A percentile compares a stretch with the other conserved stretches of the same genome.
phyloP scores from a whole-genome alignment of 140 eudicot genomes.

The Bidens hawaiensis region DNA sequence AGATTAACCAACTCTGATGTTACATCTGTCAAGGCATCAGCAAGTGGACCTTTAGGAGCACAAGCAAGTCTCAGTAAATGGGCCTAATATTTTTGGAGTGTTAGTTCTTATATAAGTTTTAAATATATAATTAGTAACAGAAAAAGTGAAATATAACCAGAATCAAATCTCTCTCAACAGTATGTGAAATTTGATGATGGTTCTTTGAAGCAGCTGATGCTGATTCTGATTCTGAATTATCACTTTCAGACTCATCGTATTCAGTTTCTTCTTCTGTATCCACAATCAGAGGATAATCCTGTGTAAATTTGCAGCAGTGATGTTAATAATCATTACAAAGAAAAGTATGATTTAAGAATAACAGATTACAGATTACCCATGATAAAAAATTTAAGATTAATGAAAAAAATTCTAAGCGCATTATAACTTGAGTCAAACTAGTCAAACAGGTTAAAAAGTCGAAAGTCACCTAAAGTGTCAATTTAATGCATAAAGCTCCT shows the following conservation, averaged over 20 bases:
- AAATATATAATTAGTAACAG: constrained; percentile 7
- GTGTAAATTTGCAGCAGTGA: constrained; percentile 13
- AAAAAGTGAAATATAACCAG: constrained; percentile 37
- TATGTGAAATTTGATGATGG: constrained; percentile 48
- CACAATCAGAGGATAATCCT: constrained; percentile 45
- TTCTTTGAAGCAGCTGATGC: constrained; percentile 36
- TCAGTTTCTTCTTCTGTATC: constrained; percentile 48
- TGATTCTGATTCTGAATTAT: constrained; percentile 45
- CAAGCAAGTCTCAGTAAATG: constrained; percentile 97
- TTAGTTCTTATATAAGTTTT: constrained; percentile 10
- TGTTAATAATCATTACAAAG: constrained; percentile 17
- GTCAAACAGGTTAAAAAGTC: background rate
- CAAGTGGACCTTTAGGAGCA: constrained; percentile 72
- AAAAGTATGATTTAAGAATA: background rate
- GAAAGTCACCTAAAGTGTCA: background rate
- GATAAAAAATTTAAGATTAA: background rate
- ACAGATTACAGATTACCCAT: constrained; percentile 15
- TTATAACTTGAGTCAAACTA: background rate
- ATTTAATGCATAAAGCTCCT: constrained; percentile 7
- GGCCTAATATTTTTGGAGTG: constrained; percentile 45
- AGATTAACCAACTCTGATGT: constrained; percentile 75
- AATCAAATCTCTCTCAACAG: constrained; percentile 63
- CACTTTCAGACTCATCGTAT: constrained; percentile 39
- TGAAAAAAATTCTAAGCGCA: background rate
- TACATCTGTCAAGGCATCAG: constrained; percentile 75